phyloP scores from a whole-genome alignment of 345 rosid species.

The Eucalyptus lansdowneana region DNA sequence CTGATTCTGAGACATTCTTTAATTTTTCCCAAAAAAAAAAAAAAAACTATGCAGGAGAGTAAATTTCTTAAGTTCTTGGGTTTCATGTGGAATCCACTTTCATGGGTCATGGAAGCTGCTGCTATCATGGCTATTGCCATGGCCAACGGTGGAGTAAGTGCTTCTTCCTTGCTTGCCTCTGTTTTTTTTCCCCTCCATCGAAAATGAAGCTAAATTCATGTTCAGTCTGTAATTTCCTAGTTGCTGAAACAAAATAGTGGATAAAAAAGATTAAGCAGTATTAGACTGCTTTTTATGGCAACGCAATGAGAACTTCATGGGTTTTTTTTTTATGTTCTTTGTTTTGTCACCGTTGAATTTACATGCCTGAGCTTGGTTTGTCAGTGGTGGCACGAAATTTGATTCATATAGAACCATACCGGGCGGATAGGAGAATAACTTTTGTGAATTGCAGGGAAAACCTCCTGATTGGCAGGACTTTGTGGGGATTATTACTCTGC shows the following conservation, averaged over 20 bases:
- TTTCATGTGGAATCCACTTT: conserved; percentile 69
- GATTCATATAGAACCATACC: not conserved
- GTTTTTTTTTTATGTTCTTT: not conserved
- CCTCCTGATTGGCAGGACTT: conserved; percentile 70
- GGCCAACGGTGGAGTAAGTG: conserved; percentile 58
- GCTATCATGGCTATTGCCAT: conserved; percentile 72
- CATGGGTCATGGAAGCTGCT: conserved; percentile 79
- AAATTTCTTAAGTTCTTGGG: conserved; percentile 50
- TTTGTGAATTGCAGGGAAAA: conserved; percentile 26
- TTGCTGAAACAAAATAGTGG: not conserved
- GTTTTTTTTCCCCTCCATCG: not conserved
- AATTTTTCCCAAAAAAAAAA: not conserved
- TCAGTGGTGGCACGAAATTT: not conserved
- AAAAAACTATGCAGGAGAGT: conserved; percentile 27
- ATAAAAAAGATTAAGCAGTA: not conserved
- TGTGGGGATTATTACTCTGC: conserved; percentile 48
- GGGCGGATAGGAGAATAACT: not conserved
- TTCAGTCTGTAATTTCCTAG: not conserved
- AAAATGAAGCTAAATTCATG: not conserved
- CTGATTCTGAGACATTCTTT: not conserved
- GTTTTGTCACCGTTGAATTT: not conserved
- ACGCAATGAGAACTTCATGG: not conserved
- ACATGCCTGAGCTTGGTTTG: not conserved
- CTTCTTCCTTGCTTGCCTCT: not conserved
- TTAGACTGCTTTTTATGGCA: not conserved